A percentile compares a stretch with the other conserved stretches of the same genome.
Conservation (phyloP, 345 rosid species). For the Heritiera fomes region DNA sequence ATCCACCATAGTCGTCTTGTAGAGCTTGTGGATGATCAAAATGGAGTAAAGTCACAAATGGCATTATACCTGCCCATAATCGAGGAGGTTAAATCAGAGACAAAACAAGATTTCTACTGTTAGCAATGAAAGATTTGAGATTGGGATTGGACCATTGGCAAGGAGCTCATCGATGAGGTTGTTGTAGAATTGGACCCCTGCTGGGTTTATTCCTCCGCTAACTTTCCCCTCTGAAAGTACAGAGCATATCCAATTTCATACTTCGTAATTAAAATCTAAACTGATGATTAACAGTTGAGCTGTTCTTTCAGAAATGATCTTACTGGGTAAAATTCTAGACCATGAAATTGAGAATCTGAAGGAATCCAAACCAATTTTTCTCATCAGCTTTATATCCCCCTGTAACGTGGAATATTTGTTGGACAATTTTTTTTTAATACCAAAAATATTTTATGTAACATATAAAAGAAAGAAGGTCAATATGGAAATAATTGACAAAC, state of each 20-base stretch:
- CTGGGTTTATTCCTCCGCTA: conserved; percentile 31
- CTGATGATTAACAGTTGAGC: not conserved
- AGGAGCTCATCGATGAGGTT: conserved; percentile 41
- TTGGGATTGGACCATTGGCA: conserved; percentile 29
- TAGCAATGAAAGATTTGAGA: conserved; percentile 3
- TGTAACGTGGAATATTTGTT: not conserved
- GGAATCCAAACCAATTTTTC: conserved; percentile 20
- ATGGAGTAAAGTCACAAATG: conserved; percentile 23
- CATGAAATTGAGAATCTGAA: conserved; percentile 27
- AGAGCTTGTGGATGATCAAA: conserved; percentile 24
- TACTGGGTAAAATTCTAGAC: conserved; percentile 23
- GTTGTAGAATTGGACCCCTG: conserved; percentile 41
- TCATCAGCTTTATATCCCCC: conserved; percentile 16
- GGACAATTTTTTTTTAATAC: not conserved
- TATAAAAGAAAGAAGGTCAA: not conserved
- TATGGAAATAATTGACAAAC: conserved; percentile 10
- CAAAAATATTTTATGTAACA: not conserved
- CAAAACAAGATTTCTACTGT: not conserved
- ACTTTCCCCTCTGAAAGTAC: conserved; percentile 35
- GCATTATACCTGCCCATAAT: not conserved
- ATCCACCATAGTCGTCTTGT: conserved; percentile 22
- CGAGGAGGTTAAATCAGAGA: not conserved
- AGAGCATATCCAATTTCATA: not conserved
- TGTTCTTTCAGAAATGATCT: not conserved
- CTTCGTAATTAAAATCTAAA: not conserved